Evolutionary conservation across 176 grass and related monocot genomes (phyloP), one percentile per base, ranked within the genome.

Genomic region (Ananas comosus): DNA sequence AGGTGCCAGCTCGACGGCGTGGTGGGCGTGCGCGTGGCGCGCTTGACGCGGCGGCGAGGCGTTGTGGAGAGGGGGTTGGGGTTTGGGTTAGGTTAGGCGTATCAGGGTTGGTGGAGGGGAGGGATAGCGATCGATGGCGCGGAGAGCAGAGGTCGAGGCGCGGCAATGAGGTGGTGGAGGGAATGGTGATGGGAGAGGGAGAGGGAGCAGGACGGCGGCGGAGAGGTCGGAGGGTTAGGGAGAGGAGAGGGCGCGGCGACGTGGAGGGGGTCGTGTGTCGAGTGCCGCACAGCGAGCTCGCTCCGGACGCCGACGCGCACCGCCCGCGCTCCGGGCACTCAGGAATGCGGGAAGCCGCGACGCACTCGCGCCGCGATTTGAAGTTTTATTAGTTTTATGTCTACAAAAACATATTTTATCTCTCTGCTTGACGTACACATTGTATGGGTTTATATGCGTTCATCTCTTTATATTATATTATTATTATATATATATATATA

Each of bases 11-110:
- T 91, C 93, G 18, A 96, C 86, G 42, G 82, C 83, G 76, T 84
- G 93, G 3, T 89, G 86, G 73, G 89, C 87, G 78, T 89, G 83
- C n/a, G 88, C 83, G 73, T 96, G 91, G 93, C 93, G 11, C 93
- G 86, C 84, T 96, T 92, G 2, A 96, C 53, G 92, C 85, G 16
- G 92, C 88, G 2, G 80, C 63, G 49, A 96, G 88, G 93, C 85
- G 76, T 96, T 96, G 18, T 88, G 89, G 53, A 92, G 82, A 33
- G 79, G 78, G 86, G 49, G 4, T 53, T 3, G n/a, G 69, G 58
- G 58, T 56, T 73, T 66, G 29, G 48, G 42, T 6, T 16, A 58
- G 53, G 48, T n/a, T n/a, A n/a, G n/a, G n/a, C n/a, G n/a, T n/a
- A 49, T n/a, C 57, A n/a, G 58, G 29, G 64, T 33, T 77, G 52